phyloP scores from a whole-genome alignment of 2,329 filamentous ascomycete genomes.

The Fusarium piperis region DNA sequence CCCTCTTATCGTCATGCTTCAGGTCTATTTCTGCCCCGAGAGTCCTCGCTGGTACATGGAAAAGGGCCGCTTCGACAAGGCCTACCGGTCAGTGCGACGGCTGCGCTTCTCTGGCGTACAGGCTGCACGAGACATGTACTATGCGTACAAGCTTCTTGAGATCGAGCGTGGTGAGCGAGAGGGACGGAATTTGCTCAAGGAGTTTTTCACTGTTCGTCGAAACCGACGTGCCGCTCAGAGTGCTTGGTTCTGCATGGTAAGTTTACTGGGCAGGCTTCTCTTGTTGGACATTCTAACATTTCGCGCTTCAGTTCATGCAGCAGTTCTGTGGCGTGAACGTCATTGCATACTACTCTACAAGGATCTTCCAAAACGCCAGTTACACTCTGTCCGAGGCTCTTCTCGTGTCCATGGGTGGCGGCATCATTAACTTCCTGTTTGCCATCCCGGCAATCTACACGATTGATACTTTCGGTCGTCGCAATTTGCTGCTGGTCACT shows the following conservation, averaged over 20 bases:
- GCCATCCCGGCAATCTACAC: slow-evolving; percentile 67
- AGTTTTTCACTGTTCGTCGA: slow-evolving; percentile 50
- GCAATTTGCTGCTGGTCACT: slow-evolving; percentile 65
- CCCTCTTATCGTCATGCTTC: slow-evolving; percentile 59
- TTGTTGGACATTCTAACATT: background rate
- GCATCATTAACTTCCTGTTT: slow-evolving; percentile 66
- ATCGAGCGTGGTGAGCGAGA: slow-evolving; percentile 44
- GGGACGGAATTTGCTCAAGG: slow-evolving; percentile 46
- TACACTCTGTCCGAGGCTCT: slow-evolving; percentile 55
- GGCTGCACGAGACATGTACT: slow-evolving; percentile 62
- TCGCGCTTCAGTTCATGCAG: slow-evolving; percentile 44
- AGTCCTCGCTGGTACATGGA: slow-evolving; percentile 65
- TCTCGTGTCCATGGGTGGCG: slow-evolving; percentile 65
- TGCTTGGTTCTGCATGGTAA: slow-evolving; percentile 50
- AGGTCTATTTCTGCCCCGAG: slow-evolving; percentile 65
- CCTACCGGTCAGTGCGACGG: slow-evolving; percentile 55
- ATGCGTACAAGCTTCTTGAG: slow-evolving; percentile 54
- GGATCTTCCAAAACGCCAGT: slow-evolving; percentile 52
- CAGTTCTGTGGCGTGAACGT: slow-evolving; percentile 60
- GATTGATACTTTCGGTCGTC: slow-evolving; percentile 67
- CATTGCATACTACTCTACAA: slow-evolving; percentile 65
- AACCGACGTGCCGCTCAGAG: slow-evolving; percentile 50
- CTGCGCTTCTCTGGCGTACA: slow-evolving; percentile 60
- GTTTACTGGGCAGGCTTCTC: background rate
- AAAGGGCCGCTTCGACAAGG: slow-evolving; percentile 56